Conservation (phyloP, 768 basidiomycete genomes). For the Strobilomyces dryophilus region DNA sequence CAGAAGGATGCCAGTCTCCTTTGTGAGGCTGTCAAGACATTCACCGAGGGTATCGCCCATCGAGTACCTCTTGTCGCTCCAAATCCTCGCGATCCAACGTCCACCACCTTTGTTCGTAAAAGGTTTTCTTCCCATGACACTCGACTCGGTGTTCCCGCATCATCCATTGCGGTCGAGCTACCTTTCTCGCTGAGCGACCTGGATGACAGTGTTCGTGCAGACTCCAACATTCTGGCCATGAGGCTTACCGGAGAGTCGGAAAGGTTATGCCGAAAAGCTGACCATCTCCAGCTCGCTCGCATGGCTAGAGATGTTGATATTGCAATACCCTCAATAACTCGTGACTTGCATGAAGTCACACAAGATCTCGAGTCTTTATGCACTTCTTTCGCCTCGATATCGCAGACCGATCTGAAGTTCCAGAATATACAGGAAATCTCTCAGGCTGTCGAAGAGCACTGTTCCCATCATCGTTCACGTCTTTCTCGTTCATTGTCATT, state of each 20-base stretch:
- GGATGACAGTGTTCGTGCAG: slow-evolving; percentile 63
- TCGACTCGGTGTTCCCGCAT: slow-evolving; percentile 32
- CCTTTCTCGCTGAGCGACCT: slow-evolving; percentile 57
- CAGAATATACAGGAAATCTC: slow-evolving; percentile 36
- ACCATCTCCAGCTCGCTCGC: slow-evolving; percentile 47
- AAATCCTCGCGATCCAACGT: slow-evolving; percentile 8
- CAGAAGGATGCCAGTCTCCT: slow-evolving; percentile 34
- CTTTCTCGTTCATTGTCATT: slow-evolving; percentile 48
- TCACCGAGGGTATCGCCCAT: slow-evolving; percentile 44
- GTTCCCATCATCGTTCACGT: slow-evolving; percentile 32
- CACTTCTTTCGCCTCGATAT: slow-evolving; percentile 28
- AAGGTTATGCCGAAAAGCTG: slow-evolving; percentile 42
- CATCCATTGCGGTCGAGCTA: slow-evolving; percentile 34
- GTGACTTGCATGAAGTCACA: slow-evolving; percentile 37
- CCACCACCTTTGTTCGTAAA: slow-evolving; percentile 27
- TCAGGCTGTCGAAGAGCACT: slow-evolving; percentile 33
- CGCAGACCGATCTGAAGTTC: slow-evolving; percentile 27
- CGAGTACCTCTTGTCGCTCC: slow-evolving; percentile 58
- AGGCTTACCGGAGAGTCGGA: slow-evolving; percentile 54
- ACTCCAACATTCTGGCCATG: slow-evolving; percentile 67
- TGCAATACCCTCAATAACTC: slow-evolving; percentile 34
- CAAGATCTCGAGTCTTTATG: slow-evolving; percentile 40
- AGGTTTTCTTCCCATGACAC: slow-evolving; percentile 34
- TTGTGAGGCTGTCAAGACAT: slow-evolving; percentile 42
- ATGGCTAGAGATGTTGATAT: slow-evolving; percentile 53